Evolutionary conservation across 495 filamentous ascomycete species (phyloP), one percentile per base, ranked within the genome.

Genomic region (Hypoxylon subgilvum): DNA sequence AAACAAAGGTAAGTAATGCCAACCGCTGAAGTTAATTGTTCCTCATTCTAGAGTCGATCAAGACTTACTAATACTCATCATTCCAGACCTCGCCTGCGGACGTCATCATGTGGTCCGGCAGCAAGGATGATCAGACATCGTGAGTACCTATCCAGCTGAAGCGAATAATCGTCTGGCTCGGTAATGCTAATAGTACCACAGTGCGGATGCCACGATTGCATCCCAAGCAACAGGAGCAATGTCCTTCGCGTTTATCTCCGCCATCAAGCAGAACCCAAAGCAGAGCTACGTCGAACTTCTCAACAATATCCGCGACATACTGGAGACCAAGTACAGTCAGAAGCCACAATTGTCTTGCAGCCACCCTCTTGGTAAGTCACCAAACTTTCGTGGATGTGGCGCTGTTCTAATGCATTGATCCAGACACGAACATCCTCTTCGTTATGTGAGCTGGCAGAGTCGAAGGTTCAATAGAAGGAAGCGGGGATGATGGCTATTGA

Each of bases 271-370:
- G 79, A 93, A 97, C 65, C 91, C 93, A 0, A 86, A 96, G 67
- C 94, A 97, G 81, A 96, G 90, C 77, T 97, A 97, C 67, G 86
- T 96, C 45, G 86, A 96, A 75, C 72, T 98, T 54, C 81, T 98
- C 54, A 97, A 95, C 77, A 95, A 85, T 69, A 96, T 98, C 65
- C 88, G 94, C 35, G 91, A 96, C 23, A 87, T 96, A 65, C 78
- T 98, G 32, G 74, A 88, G 61, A 79, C 79, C 32, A 95, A 96
- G 72, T 97, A 97, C 72, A 82, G 82, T 18, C 94, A 98, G 77
- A 97, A 96, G 79, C 94, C 94, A 52, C 94, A 98, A 79, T 78
- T 98, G 61, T 96, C 91, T 72, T 90, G 89, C 78, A 96, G 92
- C 71, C 94, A 98, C 75, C 94, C 94, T 34, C 75, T 98, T 74